Base-by-base conservation (phyloP, 768 basidiomycete species). In the Cystobasidium tubakii region DNA sequence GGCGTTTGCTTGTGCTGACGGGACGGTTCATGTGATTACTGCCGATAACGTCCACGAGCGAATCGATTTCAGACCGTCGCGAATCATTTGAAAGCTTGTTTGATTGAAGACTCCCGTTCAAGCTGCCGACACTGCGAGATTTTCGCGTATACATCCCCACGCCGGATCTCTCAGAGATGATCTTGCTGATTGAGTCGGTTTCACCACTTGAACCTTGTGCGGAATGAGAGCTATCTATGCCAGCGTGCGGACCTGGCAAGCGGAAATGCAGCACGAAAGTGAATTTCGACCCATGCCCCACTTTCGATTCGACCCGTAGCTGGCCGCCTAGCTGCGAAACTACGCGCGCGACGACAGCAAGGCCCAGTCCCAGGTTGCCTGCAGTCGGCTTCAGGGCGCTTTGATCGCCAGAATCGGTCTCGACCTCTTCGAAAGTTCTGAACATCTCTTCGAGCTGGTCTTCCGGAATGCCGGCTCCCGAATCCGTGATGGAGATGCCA, bases 271-370 rank as follows among this genome's bases (percentile, higher is more conserved):
- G 85, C 7, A 89, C 81, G 81, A 88, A 87, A 0, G 88, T 89
- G 82, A 91, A 91, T 2, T 84, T 84, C 39, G 88, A 88, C 10
- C 90, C 90, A 77, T 85, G 80, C 55, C 83, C 84, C n/a, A 86
- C 82, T 64, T 85, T 84, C 0, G 89, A 90, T 73, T 90, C 88
- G 1, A 90, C 89, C 6, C 88, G 86, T 1, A 92, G 84, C 79
- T 90, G 89, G 1, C 90, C 90, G 0, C 87, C 88, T 0, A 91
- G 84, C 75, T 90, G 89, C 76, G 88, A 87, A 1, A 91, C 88
- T 50, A 91, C 90, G 19, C 90, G 84, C 0, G 89, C 89, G 13
- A 91, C 90, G 6, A 90, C 88, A 1, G 90, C 90, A 34, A 91
- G 82, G 1, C 90, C 90, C 17, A 91, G 84, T 4, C 89, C 89